Conservation (phyloP, 148 eudicot genomes). For the Salicornia ramosissima region DNA sequence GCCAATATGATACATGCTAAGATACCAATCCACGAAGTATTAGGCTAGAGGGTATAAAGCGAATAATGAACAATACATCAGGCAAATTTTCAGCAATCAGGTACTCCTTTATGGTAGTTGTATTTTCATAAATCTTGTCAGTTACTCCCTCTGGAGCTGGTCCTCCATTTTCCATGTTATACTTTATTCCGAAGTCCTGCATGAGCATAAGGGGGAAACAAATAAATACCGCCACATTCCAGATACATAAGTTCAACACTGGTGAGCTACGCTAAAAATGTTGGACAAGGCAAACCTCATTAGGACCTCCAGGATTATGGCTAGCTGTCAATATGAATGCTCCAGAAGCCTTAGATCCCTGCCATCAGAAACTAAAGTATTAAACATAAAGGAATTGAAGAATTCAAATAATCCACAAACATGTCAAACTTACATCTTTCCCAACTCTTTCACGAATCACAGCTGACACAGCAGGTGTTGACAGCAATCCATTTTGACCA, state of each 20-base stretch:
- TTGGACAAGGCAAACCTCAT: constrained; percentile 51
- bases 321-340: constrained; percentile 94
- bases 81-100: constrained; percentile 80
- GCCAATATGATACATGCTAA: constrained; percentile 8
- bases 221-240: background rate
- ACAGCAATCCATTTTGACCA: constrained; percentile 85
- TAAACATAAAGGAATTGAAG: background rate
- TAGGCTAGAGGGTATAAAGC: background rate
- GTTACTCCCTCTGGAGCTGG: constrained; percentile 97
- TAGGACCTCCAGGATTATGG: constrained; percentile 96
- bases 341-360: constrained; percentile 90
- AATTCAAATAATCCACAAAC: background rate
- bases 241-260: background rate
- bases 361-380: constrained; percentile 6
- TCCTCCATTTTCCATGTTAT: constrained; percentile 99
- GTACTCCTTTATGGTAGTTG: constrained; percentile 92
- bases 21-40: background rate
- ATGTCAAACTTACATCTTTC: constrained; percentile 57
- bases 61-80: constrained; percentile 49
- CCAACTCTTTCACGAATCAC: constrained; percentile 94
- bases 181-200: constrained; percentile 97
- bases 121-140: constrained; percentile 73
- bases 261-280: background rate
- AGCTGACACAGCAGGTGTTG: constrained; percentile 99
- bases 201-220: background rate